Conservation (phyloP, 352 stramenopile genomes). For the Phytopythium montanum region DNA sequence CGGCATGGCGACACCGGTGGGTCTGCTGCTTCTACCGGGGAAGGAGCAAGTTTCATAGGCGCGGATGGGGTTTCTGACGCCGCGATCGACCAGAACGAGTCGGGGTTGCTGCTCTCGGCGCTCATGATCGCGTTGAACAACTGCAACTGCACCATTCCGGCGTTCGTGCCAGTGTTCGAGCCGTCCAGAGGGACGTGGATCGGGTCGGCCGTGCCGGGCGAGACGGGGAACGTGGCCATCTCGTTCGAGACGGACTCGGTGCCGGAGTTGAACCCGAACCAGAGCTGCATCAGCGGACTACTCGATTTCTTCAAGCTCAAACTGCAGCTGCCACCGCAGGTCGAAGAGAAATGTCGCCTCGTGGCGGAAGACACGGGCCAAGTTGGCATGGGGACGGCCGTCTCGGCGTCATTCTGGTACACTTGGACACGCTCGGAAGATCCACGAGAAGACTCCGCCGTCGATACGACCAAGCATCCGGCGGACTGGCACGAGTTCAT, state of each 20-base stretch:
- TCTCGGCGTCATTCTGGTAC: constrained; percentile 70
- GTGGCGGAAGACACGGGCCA: constrained; percentile 29
- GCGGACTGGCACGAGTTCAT: constrained; percentile 23
- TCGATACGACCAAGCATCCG: constrained; percentile 10
- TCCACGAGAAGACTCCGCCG: constrained; percentile 25
- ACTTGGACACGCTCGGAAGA: constrained; percentile 45
- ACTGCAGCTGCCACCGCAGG: constrained; percentile 51
- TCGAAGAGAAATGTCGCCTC: constrained; percentile 60
- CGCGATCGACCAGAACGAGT: constrained; percentile 60
- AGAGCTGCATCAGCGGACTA: constrained; percentile 75
- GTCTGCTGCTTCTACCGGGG: neutral
- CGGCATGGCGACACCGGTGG: neutral
- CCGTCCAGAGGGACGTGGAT: constrained; percentile 57
- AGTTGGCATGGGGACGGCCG: constrained; percentile 49
- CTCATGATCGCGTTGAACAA: constrained; percentile 72
- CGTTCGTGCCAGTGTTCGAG: constrained; percentile 63
- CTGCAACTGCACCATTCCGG: constrained; percentile 80
- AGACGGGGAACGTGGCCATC: constrained; percentile 71
- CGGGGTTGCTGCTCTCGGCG: constrained; percentile 58
- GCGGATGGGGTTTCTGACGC: constrained; percentile 33
- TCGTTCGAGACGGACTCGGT: constrained; percentile 75
- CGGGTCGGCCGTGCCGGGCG: constrained; percentile 59
- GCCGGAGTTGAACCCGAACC: constrained; percentile 63
- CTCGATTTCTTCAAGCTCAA: constrained; percentile 85
- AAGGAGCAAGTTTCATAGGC: neutral